Conservation (phyloP, 495 filamentous ascomycete species). For the Cetradonia linearis region DNA sequence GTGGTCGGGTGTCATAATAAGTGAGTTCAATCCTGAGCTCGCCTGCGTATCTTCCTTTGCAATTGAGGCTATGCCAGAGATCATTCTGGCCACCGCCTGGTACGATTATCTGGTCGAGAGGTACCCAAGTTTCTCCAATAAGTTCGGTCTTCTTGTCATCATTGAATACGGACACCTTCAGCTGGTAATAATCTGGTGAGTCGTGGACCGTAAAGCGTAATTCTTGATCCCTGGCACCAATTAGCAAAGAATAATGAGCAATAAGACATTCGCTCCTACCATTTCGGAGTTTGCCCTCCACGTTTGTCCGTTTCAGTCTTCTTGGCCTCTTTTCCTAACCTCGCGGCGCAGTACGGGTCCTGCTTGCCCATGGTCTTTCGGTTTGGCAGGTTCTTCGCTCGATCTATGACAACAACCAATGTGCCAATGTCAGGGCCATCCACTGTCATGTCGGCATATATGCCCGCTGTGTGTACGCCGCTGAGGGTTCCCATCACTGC, state of each 20-base stretch:
- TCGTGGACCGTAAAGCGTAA: constrained; percentile 93
- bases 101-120: constrained; percentile 68
- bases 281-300: constrained; percentile 91
- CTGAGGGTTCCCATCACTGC: constrained; percentile 29
- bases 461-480: constrained; percentile 70
- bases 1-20: constrained; percentile 83
- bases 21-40: constrained; percentile 93
- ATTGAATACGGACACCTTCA: constrained; percentile 94
- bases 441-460: constrained; percentile 89
- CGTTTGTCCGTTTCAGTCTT: constrained; percentile 91
- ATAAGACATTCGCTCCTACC: constrained; percentile 45
- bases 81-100: constrained; percentile 85
- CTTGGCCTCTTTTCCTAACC: constrained; percentile 93
- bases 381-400: constrained; percentile 93
- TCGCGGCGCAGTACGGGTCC: constrained; percentile 90
- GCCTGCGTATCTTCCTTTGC: constrained; percentile 86
- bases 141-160: constrained; percentile 94
- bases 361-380: constrained; percentile 96
- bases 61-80: constrained; percentile 78
- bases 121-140: constrained; percentile 87
- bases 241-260: constrained; percentile 8
- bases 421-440: constrained; percentile 94
- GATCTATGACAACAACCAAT: constrained; percentile 81
- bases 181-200: constrained; percentile 84
- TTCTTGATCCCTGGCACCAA: constrained; percentile 75